Conservation (phyloP, 1,284 basidiomycete species). For the Leccinum variabile region DNA sequence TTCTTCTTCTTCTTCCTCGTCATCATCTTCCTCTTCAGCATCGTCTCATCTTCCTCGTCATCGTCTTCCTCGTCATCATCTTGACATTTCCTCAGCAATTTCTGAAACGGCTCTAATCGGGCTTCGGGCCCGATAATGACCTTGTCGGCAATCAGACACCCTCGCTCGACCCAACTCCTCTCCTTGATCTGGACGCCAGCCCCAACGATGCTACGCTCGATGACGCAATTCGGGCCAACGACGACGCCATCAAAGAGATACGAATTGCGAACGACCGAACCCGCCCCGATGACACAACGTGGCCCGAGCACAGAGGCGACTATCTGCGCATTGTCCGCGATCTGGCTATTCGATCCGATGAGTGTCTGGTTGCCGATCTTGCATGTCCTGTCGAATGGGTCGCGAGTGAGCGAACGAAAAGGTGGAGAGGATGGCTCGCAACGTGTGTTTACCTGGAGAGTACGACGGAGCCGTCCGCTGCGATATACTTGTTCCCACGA, state of each 20-base stretch:
- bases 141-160: conserved; percentile 79
- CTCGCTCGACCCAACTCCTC: conserved; percentile 58
- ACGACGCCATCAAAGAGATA: conserved; percentile 82
- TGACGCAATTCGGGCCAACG: conserved; percentile 74
- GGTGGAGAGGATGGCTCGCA: background rate
- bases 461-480: conserved; percentile 69
- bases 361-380: conserved; percentile 82
- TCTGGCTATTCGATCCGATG: conserved; percentile 70
- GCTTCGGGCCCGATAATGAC: conserved; percentile 78
- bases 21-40: conserved; percentile 30
- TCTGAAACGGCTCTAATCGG: conserved; percentile 66
- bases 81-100: conserved; percentile 57
- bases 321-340: conserved; percentile 66
- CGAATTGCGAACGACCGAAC: conserved; percentile 65
- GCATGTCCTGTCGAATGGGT: conserved; percentile 55
- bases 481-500: conserved; percentile 84
- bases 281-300: conserved; percentile 66
- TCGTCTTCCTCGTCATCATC: conserved; percentile 36
- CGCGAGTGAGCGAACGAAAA: conserved; percentile 1
- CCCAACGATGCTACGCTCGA: conserved; percentile 82
- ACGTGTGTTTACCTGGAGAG: conserved; percentile 65
- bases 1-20: conserved; percentile 34
- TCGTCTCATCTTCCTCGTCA: conserved; percentile 35
- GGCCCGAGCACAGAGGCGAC: conserved; percentile 75
- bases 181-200: conserved; percentile 72